These are phyloP conservation scores for Meyerozyma elateridarum DNA, from an alignment of 1,139 yeast genomes.

Conservation along the genomic window DNA sequence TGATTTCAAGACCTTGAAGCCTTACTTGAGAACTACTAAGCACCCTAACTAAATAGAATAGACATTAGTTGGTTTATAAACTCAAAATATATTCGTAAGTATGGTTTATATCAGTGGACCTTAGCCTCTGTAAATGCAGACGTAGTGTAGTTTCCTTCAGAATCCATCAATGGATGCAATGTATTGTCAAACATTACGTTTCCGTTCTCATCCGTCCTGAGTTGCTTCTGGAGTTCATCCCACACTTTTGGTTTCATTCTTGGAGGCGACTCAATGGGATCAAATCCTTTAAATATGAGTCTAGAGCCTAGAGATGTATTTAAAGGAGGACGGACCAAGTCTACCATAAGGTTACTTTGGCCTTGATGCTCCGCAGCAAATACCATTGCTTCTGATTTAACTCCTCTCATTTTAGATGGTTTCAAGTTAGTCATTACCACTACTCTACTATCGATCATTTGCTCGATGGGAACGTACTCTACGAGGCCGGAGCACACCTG, in stretches of 20 bases:
- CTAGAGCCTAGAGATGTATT: conserved; percentile 29
- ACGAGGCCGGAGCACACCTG: conserved; percentile 60
- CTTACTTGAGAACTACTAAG: conserved; percentile 50
- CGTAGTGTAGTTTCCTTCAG: not conserved
- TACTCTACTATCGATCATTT: conserved; percentile 45
- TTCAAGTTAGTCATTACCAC: conserved; percentile 58
- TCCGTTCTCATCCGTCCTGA: conserved; percentile 25
- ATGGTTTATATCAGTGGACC: not conserved
- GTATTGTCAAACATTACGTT: conserved; percentile 1
- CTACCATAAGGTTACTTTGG: conserved; percentile 18
- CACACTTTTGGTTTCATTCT: conserved; percentile 32
- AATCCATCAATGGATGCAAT: not conserved
- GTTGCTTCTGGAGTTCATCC: conserved; percentile 24
- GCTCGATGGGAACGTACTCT: conserved; percentile 42
- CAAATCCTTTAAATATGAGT: conserved; percentile 23
- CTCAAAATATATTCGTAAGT: not conserved
- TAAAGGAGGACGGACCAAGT: conserved; percentile 35
- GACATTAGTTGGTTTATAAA: not conserved
- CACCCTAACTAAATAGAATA: conserved; percentile 6
- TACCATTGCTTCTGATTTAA: conserved; percentile 54
- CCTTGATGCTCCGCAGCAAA: conserved; percentile 39
- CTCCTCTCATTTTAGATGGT: conserved; percentile 64
- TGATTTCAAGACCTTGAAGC: conserved; percentile 72
- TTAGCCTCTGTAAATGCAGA: not conserved
- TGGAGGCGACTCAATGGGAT: conserved; percentile 16